Conservation (phyloP, 2,329 filamentous ascomycete genomes). For the Colletotrichum tanaceti region DNA sequence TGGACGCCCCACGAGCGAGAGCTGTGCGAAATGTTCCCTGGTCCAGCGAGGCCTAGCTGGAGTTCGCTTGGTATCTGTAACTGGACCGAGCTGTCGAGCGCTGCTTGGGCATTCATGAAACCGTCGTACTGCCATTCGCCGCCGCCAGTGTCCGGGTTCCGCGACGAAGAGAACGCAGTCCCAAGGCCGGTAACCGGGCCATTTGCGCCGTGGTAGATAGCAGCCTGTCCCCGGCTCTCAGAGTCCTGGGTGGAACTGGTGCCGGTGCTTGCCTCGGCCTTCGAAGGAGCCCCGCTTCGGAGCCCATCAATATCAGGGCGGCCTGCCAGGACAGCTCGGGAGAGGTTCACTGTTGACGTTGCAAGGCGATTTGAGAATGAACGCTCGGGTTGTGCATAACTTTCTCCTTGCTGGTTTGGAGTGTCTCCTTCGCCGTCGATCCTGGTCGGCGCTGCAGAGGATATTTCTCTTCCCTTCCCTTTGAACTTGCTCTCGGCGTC, state of each 20-base stretch:
- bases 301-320: slow-evolving; percentile 10
- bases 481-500: neutral
- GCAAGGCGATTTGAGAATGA: slow-evolving; percentile 23
- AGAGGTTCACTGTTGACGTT: slow-evolving; percentile 27
- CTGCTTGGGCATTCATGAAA: slow-evolving; percentile 18
- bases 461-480: slow-evolving; percentile 25
- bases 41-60: neutral
- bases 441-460: neutral
- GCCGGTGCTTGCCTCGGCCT: slow-evolving; percentile 15
- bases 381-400: neutral
- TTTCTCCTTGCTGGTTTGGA: slow-evolving; percentile 3
- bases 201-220: neutral
- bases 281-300: slow-evolving; percentile 3
- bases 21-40: neutral
- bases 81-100: neutral
- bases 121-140: slow-evolving; percentile 22
- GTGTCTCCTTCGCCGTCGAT: neutral
- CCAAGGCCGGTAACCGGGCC: neutral
- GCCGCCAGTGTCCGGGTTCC: neutral
- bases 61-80: neutral
- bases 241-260: slow-evolving; percentile 6
- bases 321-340: slow-evolving; percentile 10
- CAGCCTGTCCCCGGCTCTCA: neutral
- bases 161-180: slow-evolving; percentile 35
- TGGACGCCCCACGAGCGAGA: neutral